These are phyloP conservation scores for Blastobotrys buckinghamii DNA, from an alignment of 1,139 yeast genomes.

Conservation along the genomic window DNA sequence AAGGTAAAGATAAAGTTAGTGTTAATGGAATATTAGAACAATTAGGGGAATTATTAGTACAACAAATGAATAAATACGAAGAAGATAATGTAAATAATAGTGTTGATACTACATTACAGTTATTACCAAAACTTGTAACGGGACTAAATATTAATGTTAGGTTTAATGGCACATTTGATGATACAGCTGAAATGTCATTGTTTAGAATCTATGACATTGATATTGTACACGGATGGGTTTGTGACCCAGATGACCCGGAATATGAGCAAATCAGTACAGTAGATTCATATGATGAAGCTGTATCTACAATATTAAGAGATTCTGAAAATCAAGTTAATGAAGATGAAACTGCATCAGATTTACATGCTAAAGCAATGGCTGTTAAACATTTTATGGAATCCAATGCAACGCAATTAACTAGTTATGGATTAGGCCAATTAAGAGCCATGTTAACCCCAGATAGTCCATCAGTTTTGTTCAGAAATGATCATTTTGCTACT, in stretches of 20 bases:
- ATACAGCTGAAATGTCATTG: conserved; percentile 39
- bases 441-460: conserved; percentile 40
- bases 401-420: conserved; percentile 68
- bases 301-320: conserved; percentile 30
- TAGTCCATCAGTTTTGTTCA: conserved; percentile 60
- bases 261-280: conserved; percentile 32
- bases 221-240: conserved; percentile 49
- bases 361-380: conserved; percentile 18
- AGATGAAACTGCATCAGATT: conserved; percentile 13
- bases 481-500: conserved; percentile 82
- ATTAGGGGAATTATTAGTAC: conserved; percentile 37
- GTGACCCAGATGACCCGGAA: conserved; percentile 33
- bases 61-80: conserved; percentile 20
- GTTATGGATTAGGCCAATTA: conserved; percentile 47
- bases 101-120: conserved; percentile 37
- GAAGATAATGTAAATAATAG: conserved; percentile 8
- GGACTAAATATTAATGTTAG: conserved; percentile 74
- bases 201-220: conserved; percentile 43
- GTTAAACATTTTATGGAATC: conserved; percentile 40
- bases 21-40: conserved; percentile 29
- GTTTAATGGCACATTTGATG: conserved; percentile 59
- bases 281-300: conserved; percentile 44
- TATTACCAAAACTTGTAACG: conserved; percentile 60
- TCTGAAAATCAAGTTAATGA: conserved; percentile 12
- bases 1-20: conserved; percentile 22